Evolutionary conservation across 148 eudicot genomes (phyloP).

Genomic region (Nepenthes mirabilis): DNA sequence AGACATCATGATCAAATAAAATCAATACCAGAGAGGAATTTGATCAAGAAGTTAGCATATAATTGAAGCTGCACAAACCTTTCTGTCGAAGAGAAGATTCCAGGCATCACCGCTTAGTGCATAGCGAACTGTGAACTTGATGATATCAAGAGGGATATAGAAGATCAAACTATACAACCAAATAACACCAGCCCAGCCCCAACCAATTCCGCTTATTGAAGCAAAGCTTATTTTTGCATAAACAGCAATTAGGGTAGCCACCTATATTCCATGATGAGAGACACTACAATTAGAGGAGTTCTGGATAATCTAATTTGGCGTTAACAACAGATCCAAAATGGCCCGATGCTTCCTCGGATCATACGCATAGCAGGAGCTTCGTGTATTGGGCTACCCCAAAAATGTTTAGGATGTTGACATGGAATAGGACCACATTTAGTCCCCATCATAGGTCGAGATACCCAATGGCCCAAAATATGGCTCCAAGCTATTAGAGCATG

Average conservation of each 20-base stretch:
- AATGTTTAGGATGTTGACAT: too few species aligned
- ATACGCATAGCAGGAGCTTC: too few species aligned
- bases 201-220: constrained; percentile 61
- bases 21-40: neutral
- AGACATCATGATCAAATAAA: neutral
- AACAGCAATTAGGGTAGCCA: constrained; percentile 64
- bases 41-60: neutral
- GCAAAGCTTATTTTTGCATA: constrained; percentile 66
- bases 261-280: constrained; percentile 20
- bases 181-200: constrained; percentile 78
- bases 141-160: constrained; percentile 53
- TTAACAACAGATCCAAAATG: too few species aligned
- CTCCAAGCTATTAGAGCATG: too few species aligned
- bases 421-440: too few species aligned
- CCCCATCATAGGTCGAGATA: too few species aligned
- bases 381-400: too few species aligned
- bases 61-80: constrained; percentile 24
- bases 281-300: constrained; percentile 1
- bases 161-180: constrained; percentile 64
- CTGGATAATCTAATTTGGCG: neutral
- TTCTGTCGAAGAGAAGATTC: constrained; percentile 48
- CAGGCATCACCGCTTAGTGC: constrained; percentile 55
- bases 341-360: too few species aligned
- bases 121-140: constrained; percentile 51
- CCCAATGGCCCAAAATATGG: too few species aligned